Evolutionary conservation across 2,329 filamentous ascomycete species (phyloP).

Genomic region (Arachnopeziza araneosa): DNA sequence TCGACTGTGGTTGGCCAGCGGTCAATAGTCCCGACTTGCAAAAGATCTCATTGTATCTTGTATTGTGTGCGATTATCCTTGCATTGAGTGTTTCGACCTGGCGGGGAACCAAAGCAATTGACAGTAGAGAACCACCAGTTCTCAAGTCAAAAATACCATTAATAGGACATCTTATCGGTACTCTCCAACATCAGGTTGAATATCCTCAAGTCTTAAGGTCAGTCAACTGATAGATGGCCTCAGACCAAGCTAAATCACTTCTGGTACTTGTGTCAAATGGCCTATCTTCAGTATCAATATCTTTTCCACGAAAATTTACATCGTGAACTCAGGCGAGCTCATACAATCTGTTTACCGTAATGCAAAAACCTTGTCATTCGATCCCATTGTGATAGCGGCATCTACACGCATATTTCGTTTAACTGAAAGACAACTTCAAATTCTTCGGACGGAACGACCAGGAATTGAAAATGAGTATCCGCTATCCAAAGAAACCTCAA

Average conservation of each 20-base stretch:
- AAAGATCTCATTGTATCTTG: background rate
- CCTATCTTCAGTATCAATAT: constrained; percentile 40
- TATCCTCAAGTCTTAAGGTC: constrained; percentile 36
- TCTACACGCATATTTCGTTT: background rate
- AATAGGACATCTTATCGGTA: constrained; percentile 41
- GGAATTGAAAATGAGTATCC: background rate
- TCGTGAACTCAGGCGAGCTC: constrained; percentile 36
- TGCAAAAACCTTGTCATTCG: constrained; percentile 37
- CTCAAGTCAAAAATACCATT: constrained; percentile 37
- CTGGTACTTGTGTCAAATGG: constrained; percentile 17
- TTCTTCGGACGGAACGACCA: background rate
- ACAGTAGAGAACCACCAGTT: constrained; percentile 38
- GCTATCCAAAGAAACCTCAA: constrained; percentile 20
- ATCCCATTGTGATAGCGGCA: constrained; percentile 28
- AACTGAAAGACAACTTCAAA: background rate
- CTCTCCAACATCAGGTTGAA: constrained; percentile 31
- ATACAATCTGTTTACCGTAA: constrained; percentile 34
- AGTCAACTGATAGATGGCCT: background rate
- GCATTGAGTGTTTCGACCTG: background rate
- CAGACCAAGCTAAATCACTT: background rate
- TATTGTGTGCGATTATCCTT: background rate
- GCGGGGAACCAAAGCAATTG: constrained; percentile 1
- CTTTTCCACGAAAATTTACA: constrained; percentile 38
- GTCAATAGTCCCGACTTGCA: background rate
- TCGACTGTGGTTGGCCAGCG: background rate